phyloP scores from a whole-genome alignment of 306 rosid species.

The Rosa lucieae region DNA sequence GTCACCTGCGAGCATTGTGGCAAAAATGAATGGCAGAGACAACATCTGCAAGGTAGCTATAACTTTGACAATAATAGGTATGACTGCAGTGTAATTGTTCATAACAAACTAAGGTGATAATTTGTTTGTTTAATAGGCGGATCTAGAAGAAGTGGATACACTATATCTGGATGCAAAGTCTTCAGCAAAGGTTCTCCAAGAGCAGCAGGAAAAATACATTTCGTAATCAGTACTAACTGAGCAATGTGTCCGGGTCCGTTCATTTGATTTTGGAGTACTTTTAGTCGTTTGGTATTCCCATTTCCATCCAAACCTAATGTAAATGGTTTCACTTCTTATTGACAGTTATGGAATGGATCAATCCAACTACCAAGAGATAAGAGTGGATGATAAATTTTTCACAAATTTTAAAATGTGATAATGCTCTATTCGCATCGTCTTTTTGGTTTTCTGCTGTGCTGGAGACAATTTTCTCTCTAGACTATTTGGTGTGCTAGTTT shows the following conservation, averaged over 20 bases:
- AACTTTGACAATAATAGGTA: background rate
- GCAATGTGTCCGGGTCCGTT: background rate
- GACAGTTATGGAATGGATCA: no score
- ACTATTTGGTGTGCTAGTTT: no score
- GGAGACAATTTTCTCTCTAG: no score
- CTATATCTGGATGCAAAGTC: conserved; percentile 91
- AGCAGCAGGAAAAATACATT: conserved; percentile 88
- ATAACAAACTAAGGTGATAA: conserved; percentile 1
- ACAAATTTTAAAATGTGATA: no score
- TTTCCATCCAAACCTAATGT: no score
- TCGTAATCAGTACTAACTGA: conserved; percentile 26
- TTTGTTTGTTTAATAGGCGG: conserved; percentile 49
- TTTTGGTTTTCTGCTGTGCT: no score
- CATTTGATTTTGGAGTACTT: background rate
- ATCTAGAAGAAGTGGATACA: conserved; percentile 67
- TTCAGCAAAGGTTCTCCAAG: conserved; percentile 80
- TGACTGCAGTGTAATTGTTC: conserved; percentile 1
- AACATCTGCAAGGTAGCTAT: conserved; percentile 73
- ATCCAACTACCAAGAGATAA: no score
- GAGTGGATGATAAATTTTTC: no score
- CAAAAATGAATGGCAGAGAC: conserved; percentile 90
- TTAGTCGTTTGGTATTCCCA: background rate
- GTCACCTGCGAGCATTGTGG: conserved; percentile 82
- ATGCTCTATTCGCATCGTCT: no score
- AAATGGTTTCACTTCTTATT: no score